Base-by-base conservation (phyloP, 2,329 filamentous ascomycete species). In the Spiromastix sp. region DNA sequence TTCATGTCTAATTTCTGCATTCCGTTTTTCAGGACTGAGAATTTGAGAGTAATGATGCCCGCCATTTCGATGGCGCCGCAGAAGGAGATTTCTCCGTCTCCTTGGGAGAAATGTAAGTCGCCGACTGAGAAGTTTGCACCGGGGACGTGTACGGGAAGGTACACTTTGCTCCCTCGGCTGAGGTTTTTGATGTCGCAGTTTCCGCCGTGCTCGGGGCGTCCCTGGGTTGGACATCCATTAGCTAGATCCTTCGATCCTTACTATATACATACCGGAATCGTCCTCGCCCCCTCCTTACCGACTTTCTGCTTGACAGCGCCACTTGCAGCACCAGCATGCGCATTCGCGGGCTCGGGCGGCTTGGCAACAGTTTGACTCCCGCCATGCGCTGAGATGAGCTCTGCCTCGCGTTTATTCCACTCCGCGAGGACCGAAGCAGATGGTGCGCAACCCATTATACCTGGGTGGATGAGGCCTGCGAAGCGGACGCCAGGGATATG, bases 51-150 rank as follows among this genome's bases (percentile, higher is more conserved):
- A 48, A 94, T 93, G 28, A 85, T 67, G 4, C 86, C 86, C 0
- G 86, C 85, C 83, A 95, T 95, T 58, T 95, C 87, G 49, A 94
- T 95, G 4, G 86, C 87, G 13, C 81, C 81, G 44, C 81, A 86
- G 54, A 86, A 95, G 2, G 78, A 85, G 40, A 94, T 93, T 55
- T 94, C 86, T 5, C 86, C 86, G 52, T 94, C 86, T 6, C 86
- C 86, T 60, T 93, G 82, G 3, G 76, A 79, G 59, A 91, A 93
- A 59, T 93, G 85, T 22, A 93, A 61, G 54, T 94, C 87, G 9
- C 87, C 87, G 0, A 94, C 87, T 28, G 75, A 82, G 60, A 94
- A 94, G 53, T 93, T 93, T 29, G 86, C 87, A 0, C 87, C 87
- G 0, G 71, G 61, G 4, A 95, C 84, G 49, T 93, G 86, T 0